phyloP scores from a whole-genome alignment of 768 basidiomycete genomes.

The Boletus rubroflammeus region DNA sequence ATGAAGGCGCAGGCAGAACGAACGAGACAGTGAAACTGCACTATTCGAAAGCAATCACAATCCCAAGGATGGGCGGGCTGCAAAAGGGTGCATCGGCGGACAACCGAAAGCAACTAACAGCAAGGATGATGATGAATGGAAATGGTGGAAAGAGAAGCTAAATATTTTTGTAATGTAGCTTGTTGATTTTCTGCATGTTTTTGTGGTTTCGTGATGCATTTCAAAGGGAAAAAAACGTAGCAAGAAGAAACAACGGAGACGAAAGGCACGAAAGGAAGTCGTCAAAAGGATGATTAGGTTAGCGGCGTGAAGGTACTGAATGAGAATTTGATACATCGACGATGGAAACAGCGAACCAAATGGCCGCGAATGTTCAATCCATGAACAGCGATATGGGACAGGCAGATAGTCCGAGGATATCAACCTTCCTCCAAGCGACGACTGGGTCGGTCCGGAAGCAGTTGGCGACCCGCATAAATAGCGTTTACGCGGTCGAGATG shows the following conservation, averaged over 20 bases:
- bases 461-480: slow-evolving; percentile 29
- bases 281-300: slow-evolving; percentile 36
- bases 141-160: slow-evolving; percentile 31
- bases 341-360: slow-evolving; percentile 26
- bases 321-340: slow-evolving; percentile 33
- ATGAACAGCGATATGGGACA: slow-evolving; percentile 34
- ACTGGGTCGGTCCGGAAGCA: slow-evolving; percentile 20
- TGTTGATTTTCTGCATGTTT: slow-evolving; percentile 34
- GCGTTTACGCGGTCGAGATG: slow-evolving; percentile 29
- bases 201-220: slow-evolving; percentile 34
- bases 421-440: slow-evolving; percentile 24
- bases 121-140: slow-evolving; percentile 24
- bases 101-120: slow-evolving; percentile 16
- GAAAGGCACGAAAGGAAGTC: slow-evolving; percentile 34
- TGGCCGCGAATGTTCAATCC: slow-evolving; percentile 34
- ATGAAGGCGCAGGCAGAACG: slow-evolving; percentile 25
- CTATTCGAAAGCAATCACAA: slow-evolving; percentile 24
- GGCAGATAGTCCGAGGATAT: slow-evolving; percentile 32
- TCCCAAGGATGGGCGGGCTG: slow-evolving; percentile 3
- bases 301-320: slow-evolving; percentile 31
- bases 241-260: slow-evolving; percentile 37
- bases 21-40: slow-evolving; percentile 23
- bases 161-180: slow-evolving; percentile 50
- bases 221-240: slow-evolving; percentile 33
- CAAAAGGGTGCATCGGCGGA: slow-evolving; percentile 4